These are phyloP conservation scores for Oryza australiensis DNA, from an alignment of 176 grass and related monocot genomes.

Conservation along the genomic window DNA sequence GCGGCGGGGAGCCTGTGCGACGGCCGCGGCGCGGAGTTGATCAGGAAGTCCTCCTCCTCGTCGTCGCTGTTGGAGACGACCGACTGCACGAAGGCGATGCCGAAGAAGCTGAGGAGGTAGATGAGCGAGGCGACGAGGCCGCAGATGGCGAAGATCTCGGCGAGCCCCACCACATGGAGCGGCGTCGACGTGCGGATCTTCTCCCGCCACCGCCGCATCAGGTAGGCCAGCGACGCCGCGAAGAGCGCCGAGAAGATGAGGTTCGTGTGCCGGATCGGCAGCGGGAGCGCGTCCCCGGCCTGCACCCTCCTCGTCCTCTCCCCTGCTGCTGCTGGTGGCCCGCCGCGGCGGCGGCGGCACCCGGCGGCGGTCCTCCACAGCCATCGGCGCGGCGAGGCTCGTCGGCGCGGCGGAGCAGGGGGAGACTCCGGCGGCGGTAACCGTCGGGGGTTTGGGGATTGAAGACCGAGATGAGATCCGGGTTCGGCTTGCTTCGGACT, in stretches of 20 bases:
- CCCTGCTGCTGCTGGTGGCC: neutral
- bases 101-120: conserved; percentile 85
- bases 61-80: conserved; percentile 75
- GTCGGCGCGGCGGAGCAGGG: neutral
- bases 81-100: conserved; percentile 80
- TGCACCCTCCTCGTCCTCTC: conserved; percentile 35
- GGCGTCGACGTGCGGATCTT: conserved; percentile 74
- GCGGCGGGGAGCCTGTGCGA: neutral
- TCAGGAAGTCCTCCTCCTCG: conserved; percentile 58
- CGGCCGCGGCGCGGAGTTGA: neutral
- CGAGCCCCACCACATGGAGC: conserved; percentile 65
- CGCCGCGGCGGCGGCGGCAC: neutral
- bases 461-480: neutral
- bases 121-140: conserved; percentile 72
- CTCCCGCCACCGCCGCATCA: conserved; percentile 78
- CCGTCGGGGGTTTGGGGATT: neutral
- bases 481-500: neutral
- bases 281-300: conserved; percentile 60
- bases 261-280: conserved; percentile 75
- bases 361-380: conserved; percentile 41
- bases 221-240: conserved; percentile 66
- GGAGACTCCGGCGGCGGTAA: neutral
- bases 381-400: conserved; percentile 20
- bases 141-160: conserved; percentile 74
- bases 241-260: conserved; percentile 62